Evolutionary conservation across 2,329 filamentous ascomycete genomes (phyloP), one percentile per base, ranked within the genome.

Genomic region (Parasarocladium wereldwijsianum): DNA sequence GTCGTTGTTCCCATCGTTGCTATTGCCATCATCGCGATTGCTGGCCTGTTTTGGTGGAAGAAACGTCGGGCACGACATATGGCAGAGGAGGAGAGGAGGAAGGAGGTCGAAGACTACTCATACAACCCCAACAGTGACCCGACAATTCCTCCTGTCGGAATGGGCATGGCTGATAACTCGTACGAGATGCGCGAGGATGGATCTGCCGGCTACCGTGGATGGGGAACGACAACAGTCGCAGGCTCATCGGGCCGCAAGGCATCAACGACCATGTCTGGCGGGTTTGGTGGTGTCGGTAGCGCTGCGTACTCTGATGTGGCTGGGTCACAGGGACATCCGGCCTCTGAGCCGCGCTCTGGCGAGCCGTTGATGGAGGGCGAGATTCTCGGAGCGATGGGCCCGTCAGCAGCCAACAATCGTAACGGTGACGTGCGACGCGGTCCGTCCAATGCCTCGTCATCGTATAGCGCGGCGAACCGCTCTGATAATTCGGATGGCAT

Each of bases 61-160:
- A 85, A 75, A 58, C 78, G 85, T 38, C 93, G 92, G 59, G 76
- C 81, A 44, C 74, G 76, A 39, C 90, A 84, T 61, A 72, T 74
- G 38, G 80, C 78, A 10, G 84, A 90, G 47, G 90, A 94, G 49
- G 74, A 86, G 44, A 73, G 90, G 29, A 73, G 86, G 38, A 94
- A 94, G 58, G 90, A 98, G 55, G 85, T 94, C 8, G 87, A 96
- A 51, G 90, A 96, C 49, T 96, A 96, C 50, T 78, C 81, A 18
- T 96, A 86, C 62, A 96, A 96, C 52, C 90, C 90, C n/a, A 96
- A 96, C 55, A 77, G 85, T 36, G 86, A 94, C 48, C 84, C 86
- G 1, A 84, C 80, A 1, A 63, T 93, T 9, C 68, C 58, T 6
- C 58, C 58, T 8, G 50, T 68, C 9, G 61, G 55, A 9, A 49